A percentile compares a stretch with the other conserved stretches of the same genome.
These are phyloP conservation scores for Lyophyllum atratum DNA, from an alignment of 768 basidiomycete species.

Conservation along the genomic window DNA sequence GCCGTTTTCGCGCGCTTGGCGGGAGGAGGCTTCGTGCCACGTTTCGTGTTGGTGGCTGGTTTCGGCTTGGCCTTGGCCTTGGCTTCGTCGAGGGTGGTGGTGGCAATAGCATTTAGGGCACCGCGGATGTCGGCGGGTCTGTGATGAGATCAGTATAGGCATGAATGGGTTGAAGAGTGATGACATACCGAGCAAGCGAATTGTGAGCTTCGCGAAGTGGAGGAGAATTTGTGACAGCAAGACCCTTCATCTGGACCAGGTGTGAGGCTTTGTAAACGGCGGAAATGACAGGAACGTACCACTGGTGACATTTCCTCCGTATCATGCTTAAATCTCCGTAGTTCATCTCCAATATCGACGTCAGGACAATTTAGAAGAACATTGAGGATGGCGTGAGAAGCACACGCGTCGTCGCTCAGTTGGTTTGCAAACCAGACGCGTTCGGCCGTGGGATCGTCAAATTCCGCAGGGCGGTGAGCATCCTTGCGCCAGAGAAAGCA, in stretches of 20 bases:
- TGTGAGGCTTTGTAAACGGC: slow-evolving; percentile 1
- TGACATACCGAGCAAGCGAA: slow-evolving; percentile 55
- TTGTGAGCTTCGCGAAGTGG: slow-evolving; percentile 59
- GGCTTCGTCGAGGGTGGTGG: slow-evolving; percentile 43
- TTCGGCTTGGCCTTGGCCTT: slow-evolving; percentile 31
- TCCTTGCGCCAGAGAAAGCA: slow-evolving; percentile 63
- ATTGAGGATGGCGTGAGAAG: slow-evolving; percentile 62
- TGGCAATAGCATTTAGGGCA: slow-evolving; percentile 46
- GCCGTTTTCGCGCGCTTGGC: slow-evolving; percentile 35
- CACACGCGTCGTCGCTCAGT: slow-evolving; percentile 66
- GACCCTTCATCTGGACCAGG: slow-evolving; percentile 56
- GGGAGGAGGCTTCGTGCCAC: slow-evolving; percentile 34
- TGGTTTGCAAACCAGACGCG: slow-evolving; percentile 72
- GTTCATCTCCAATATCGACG: slow-evolving; percentile 47
- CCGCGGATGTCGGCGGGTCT: slow-evolving; percentile 64
- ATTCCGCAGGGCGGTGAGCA: slow-evolving; percentile 43
- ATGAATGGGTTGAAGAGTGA: not conserved
- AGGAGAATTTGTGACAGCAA: slow-evolving; percentile 59
- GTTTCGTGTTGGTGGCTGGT: slow-evolving; percentile 17
- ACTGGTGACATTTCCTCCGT: slow-evolving; percentile 59
- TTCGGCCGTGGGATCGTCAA: slow-evolving; percentile 55
- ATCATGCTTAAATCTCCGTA: slow-evolving; percentile 47
- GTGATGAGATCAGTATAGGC: slow-evolving; percentile 5
- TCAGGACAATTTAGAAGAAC: slow-evolving; percentile 57
- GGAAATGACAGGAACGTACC: slow-evolving; percentile 35